A percentile compares a stretch with the other conserved stretches of the same genome.
Evolutionary conservation across 2,329 filamentous ascomycete species (phyloP).

Genomic region (Scedosporium boydii): DNA sequence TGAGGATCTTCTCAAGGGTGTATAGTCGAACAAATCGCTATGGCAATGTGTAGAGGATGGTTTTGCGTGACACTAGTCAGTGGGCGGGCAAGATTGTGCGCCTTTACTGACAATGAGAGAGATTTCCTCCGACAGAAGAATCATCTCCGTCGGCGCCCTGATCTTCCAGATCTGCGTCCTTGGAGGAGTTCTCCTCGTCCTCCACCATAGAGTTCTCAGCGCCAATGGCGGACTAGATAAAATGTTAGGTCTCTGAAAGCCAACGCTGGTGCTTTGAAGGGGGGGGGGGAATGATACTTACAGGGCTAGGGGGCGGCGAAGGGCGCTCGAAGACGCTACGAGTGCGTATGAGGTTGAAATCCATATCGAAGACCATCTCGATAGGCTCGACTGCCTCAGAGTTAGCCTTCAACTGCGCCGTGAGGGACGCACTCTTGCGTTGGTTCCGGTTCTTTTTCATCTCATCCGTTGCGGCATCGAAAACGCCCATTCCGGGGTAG

Average conservation of each 20-base stretch:
- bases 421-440: constrained; percentile 63
- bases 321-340: constrained; percentile 53
- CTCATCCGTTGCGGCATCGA: constrained; percentile 66
- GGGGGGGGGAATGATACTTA: neutral
- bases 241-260: neutral
- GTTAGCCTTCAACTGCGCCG: constrained; percentile 54
- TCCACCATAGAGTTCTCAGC: too few relatives aligned
- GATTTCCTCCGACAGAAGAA: too few relatives aligned
- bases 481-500: constrained; percentile 73
- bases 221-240: too few relatives aligned
- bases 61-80: neutral
- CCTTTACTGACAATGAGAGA: too few relatives aligned
- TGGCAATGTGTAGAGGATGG: too few relatives aligned
- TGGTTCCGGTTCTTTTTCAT: constrained; percentile 70
- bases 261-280: neutral
- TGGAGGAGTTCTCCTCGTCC: too few relatives aligned
- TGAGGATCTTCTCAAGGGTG: neutral
- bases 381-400: constrained; percentile 54
- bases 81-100: neutral
- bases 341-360: constrained; percentile 38
- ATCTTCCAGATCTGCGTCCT: too few relatives aligned
- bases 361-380: constrained; percentile 53
- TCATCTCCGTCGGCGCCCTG: too few relatives aligned
- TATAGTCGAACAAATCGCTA: too few relatives aligned
- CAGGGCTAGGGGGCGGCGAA: constrained; percentile 21